These are phyloP conservation scores for Penicillium psychrosexuale DNA, from an alignment of 2,329 filamentous ascomycete species.

Conservation along the genomic window DNA sequence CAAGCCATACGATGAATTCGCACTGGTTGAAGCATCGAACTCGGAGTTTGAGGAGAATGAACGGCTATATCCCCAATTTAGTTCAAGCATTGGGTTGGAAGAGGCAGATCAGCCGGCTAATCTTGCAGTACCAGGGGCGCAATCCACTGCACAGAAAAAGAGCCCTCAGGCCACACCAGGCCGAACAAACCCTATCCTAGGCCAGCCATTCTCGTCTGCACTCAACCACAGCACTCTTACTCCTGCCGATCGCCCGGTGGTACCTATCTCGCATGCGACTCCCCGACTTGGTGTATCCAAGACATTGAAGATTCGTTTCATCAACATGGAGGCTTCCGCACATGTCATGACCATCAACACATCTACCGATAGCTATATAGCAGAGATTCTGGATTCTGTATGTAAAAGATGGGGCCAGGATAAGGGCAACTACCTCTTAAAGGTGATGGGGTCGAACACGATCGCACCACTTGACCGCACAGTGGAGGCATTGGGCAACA, in stretches of 20 bases:
- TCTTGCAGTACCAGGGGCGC: slow-evolving; percentile 21
- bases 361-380: slow-evolving; percentile 64
- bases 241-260: slow-evolving; percentile 46
- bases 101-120: slow-evolving; percentile 29
- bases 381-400: slow-evolving; percentile 62
- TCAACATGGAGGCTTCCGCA: slow-evolving; percentile 56
- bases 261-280: slow-evolving; percentile 46
- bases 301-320: slow-evolving; percentile 59
- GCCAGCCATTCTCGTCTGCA: slow-evolving; percentile 47
- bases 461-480: slow-evolving; percentile 63
- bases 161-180: slow-evolving; percentile 12
- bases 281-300: slow-evolving; percentile 58
- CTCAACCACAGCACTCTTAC: slow-evolving; percentile 46
- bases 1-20: slow-evolving; percentile 66
- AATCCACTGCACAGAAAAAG: slow-evolving; percentile 24
- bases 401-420: slow-evolving; percentile 63
- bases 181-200: slow-evolving; percentile 43
- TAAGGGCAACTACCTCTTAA: slow-evolving; percentile 61
- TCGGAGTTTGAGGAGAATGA: slow-evolving; percentile 59
- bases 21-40: slow-evolving; percentile 58
- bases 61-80: slow-evolving; percentile 53
- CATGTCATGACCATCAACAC: slow-evolving; percentile 55
- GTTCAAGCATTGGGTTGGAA: slow-evolving; percentile 30
- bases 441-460: slow-evolving; percentile 61
- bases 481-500: slow-evolving; percentile 60